Evolutionary conservation across 768 basidiomycete genomes (phyloP).

Genomic region (Albatrellus ellisii): DNA sequence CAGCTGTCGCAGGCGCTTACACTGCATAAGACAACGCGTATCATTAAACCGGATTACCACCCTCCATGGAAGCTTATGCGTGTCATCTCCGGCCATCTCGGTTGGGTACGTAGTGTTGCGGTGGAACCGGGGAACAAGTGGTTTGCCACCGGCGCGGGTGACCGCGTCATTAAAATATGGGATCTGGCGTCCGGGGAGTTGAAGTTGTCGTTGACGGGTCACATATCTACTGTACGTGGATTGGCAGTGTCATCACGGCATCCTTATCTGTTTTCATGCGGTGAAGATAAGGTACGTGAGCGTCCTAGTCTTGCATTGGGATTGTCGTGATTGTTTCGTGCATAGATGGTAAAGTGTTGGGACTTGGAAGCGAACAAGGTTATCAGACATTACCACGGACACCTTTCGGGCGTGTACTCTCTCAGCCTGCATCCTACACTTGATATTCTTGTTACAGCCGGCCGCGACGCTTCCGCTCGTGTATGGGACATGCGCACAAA

Average conservation of each 20-base stretch:
- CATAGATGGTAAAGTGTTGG: conserved; percentile 99
- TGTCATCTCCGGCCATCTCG: conserved; percentile 95
- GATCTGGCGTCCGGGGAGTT: conserved; percentile 95
- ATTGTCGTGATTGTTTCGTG: not conserved
- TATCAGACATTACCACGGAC: conserved; percentile 97
- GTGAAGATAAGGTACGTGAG: conserved; percentile 82
- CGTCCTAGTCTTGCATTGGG: not conserved
- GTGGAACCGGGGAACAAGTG: conserved; percentile 98
- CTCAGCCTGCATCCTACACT: conserved; percentile 90
- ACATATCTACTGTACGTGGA: conserved; percentile 94
- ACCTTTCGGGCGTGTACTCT: conserved; percentile 94
- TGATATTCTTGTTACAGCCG: conserved; percentile 89
- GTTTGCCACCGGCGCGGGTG: conserved; percentile 97
- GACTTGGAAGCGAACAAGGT: conserved; percentile 98
- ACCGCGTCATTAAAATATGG: conserved; percentile 98
- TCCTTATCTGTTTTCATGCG: conserved; percentile 95
- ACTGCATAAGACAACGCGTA: conserved; percentile 86
- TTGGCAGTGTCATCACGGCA: conserved; percentile 86
- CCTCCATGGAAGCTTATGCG: conserved; percentile 92
- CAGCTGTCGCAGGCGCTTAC: conserved; percentile 82
- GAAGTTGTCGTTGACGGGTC: conserved; percentile 92
- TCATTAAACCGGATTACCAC: conserved; percentile 92
- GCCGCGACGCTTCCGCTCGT: conserved; percentile 91
- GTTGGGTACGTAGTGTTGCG: conserved; percentile 93
- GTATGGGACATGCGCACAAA: conserved; percentile 99